Evolutionary conservation across 108 stramenopile genomes (phyloP).

Genomic region (Heterococcus sp.): DNA sequence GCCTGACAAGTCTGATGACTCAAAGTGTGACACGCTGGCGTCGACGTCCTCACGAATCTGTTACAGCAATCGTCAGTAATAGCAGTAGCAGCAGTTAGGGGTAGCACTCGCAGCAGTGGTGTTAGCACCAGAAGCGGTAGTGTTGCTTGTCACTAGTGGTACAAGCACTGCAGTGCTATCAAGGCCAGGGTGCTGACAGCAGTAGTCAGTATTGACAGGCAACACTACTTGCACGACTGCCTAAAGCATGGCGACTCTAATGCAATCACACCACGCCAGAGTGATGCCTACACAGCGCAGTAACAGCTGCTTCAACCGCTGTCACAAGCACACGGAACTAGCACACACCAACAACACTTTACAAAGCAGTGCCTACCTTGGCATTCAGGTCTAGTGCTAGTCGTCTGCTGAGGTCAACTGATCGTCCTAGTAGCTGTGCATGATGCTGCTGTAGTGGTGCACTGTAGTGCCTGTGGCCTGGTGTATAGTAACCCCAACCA

Average conservation of each 20-base stretch:
- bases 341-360: no score
- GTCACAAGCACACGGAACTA: no score
- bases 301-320: no score
- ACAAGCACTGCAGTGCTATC: neutral
- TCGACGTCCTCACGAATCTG: constrained; percentile 36
- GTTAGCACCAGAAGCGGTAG: neutral
- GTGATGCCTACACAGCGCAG: no score
- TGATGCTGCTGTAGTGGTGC: constrained; percentile 49
- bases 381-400: constrained; percentile 38
- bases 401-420: constrained; percentile 41
- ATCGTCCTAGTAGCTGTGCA: constrained; percentile 52
- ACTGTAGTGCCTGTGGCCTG: constrained; percentile 30
- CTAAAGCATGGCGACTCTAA: no score
- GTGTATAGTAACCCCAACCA: constrained; percentile 14
- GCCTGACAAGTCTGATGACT: constrained; percentile 29
- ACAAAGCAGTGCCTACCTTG: no score
- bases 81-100: neutral
- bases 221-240: no score
- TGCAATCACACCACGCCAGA: no score
- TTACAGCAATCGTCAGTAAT: neutral
- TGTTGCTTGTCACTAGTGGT: neutral
- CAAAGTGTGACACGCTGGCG: constrained; percentile 38
- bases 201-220: neutral
- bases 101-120: neutral
- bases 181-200: neutral